Percentiles rank a stretch among this genome's conserved stretches.
These are phyloP conservation scores for Bryoerythrophyllum caledonicum DNA, from an alignment of 225 moss, liverwort and hornwort genomes.

Conservation along the genomic window DNA sequence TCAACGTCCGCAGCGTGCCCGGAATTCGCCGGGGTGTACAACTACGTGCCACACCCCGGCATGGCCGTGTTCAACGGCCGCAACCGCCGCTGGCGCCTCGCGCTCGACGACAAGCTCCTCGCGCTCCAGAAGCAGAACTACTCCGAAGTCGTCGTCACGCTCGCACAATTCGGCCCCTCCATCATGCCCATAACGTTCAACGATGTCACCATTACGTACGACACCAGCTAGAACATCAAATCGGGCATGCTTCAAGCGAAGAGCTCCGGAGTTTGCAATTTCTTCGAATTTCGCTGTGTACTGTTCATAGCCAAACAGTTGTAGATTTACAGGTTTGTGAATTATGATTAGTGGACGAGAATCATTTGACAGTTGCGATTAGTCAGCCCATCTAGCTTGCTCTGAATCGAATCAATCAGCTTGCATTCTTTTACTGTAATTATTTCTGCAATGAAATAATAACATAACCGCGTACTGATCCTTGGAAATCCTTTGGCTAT, in stretches of 20 bases:
- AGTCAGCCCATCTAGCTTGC: too few species aligned
- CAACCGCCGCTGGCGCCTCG: constrained; percentile 24
- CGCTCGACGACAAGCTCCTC: constrained; percentile 22
- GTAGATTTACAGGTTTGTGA: too few species aligned
- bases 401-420: too few species aligned
- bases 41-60: constrained; percentile 39
- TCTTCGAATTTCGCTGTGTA: not conserved
- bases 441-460: too few species aligned
- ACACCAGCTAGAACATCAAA: not conserved
- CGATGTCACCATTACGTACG: not conserved
- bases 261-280: too few species aligned
- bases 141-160: constrained; percentile 32
- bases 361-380: too few species aligned
- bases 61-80: constrained; percentile 23
- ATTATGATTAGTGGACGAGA: too few species aligned
- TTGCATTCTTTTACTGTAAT: too few species aligned
- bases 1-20: constrained; percentile 31
- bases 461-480: too few species aligned
- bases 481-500: not conserved
- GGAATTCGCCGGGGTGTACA: constrained; percentile 41
- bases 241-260: not conserved
- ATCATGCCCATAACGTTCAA: constrained; percentile 8
- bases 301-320: not conserved
- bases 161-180: constrained; percentile 25
- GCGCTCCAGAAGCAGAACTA: constrained; percentile 14